These are phyloP conservation scores for Rhizomucor miehei DNA, from an alignment of 371 early-diverging fungal genomes.

Conservation along the genomic window DNA sequence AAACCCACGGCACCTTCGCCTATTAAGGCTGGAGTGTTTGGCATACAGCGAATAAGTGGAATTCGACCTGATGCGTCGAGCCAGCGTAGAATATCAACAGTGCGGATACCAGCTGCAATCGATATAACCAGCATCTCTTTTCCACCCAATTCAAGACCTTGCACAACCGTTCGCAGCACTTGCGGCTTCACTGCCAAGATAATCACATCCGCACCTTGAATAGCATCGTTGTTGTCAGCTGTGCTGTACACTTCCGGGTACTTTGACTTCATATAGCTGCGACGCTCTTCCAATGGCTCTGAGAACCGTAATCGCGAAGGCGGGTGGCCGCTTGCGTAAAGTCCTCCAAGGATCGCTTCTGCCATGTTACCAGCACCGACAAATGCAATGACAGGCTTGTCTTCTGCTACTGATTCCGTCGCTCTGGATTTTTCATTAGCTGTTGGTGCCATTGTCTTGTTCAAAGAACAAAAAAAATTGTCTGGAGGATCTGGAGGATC, in stretches of 20 bases:
- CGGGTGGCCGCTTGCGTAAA: slow-evolving; percentile 72
- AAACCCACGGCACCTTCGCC: slow-evolving; percentile 87
- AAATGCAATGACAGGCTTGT: slow-evolving; percentile 55
- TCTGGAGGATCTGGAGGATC: too few relatives aligned
- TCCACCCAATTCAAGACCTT: slow-evolving; percentile 29
- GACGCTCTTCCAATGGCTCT: slow-evolving; percentile 72
- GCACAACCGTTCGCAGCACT: slow-evolving; percentile 71
- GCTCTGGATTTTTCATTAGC: neutral
- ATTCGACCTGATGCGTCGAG: slow-evolving; percentile 30
- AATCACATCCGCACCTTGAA: slow-evolving; percentile 66
- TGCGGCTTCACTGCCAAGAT: slow-evolving; percentile 92
- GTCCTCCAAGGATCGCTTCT: slow-evolving; percentile 87
- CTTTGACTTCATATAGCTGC: slow-evolving; percentile 60
- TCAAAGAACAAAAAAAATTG: neutral
- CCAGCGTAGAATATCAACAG: slow-evolving; percentile 73
- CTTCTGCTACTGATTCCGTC: neutral
- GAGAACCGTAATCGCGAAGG: slow-evolving; percentile 68
- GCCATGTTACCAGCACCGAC: slow-evolving; percentile 97
- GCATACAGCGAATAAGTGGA: slow-evolving; percentile 84
- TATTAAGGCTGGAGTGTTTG: slow-evolving; percentile 92
- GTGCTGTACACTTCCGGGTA: slow-evolving; percentile 50
- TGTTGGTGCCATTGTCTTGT: neutral
- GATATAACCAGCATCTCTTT: slow-evolving; percentile 64
- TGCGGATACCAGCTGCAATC: slow-evolving; percentile 86
- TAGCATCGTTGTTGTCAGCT: slow-evolving; percentile 32